Evolutionary conservation across 257 asterid genomes (phyloP), one percentile per base, ranked within the genome.

Genomic region (Capsicum baccatum): DNA sequence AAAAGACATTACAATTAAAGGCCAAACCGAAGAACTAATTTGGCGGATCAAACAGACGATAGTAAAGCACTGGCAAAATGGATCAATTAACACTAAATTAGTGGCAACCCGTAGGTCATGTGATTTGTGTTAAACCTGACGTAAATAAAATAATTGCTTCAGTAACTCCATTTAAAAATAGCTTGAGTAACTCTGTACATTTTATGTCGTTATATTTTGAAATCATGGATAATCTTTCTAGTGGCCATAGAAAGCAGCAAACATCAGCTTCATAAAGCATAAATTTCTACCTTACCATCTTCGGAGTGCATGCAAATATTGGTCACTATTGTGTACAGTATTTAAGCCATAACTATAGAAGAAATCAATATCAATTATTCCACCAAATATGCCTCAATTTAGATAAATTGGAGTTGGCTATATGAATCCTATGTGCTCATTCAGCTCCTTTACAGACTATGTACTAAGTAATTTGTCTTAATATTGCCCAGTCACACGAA

Each of bases 1-100:
- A 79, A 74, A 85, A 69, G 81, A 76, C 12, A 76, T 52, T 74
- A 76, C 63, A 19, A 26, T 14, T 76, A 26, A 76, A 76, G 44
- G 64, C 26, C 48, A 76, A 52, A 78, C 9, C 16, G 6, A 52
- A 52, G 13, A 76, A 52, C 7, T 52, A 13, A 8, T 76, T 26
- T 52, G 52, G 21, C 6, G 81, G 19, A 74, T 52, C 47, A 74
- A 74, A 74, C 37, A 74, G 62, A 76, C 48, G 9, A 76, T 52
- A 19, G 81, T 52, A 52, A 54, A 33, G 1, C 48, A 52, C 54
- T 13, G 52, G 64, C 19, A 26, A 26, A 52, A 76, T 76, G 47
- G 8, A 74, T 52, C 47, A 74, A 50, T 74, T 21, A 52, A 52
- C 59, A 74, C 44, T 21, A 13, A 74, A 74, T 21, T 74, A 52